phyloP scores from a whole-genome alignment of 345 rosid species.

The Geranium rotundifolium region DNA sequence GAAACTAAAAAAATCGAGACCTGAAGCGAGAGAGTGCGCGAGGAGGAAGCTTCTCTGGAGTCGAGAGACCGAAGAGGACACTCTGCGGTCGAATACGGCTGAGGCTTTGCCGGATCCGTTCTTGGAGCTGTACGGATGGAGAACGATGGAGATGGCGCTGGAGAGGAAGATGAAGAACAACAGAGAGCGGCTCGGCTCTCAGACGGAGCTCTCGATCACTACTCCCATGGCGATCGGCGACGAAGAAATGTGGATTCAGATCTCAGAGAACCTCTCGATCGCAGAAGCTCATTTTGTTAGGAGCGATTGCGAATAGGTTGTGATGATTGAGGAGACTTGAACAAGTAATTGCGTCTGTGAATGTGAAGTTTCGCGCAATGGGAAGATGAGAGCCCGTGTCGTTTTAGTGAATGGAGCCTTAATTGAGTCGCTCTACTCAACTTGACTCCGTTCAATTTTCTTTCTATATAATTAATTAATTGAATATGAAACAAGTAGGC shows the following conservation, averaged over 20 bases:
- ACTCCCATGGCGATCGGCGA: slow-evolving; percentile 36
- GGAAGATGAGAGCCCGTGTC: too few species aligned
- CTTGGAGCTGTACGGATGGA: slow-evolving; percentile 40
- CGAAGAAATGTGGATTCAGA: neutral
- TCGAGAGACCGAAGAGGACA: slow-evolving; percentile 32
- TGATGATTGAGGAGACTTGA: too few species aligned
- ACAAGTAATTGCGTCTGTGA: too few species aligned
- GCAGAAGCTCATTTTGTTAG: neutral
- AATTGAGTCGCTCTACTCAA: too few species aligned
- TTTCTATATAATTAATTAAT: too few species aligned
- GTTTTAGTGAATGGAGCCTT: too few species aligned
- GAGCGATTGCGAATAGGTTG: neutral
- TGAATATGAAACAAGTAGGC: too few species aligned
- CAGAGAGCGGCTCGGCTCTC: slow-evolving; percentile 53
- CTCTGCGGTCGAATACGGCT: slow-evolving; percentile 34
- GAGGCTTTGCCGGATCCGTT: slow-evolving; percentile 15
- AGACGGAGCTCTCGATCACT: slow-evolving; percentile 55
- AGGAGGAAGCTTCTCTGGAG: slow-evolving; percentile 61
- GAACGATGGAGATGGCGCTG: slow-evolving; percentile 40
- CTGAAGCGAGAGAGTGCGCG: slow-evolving; percentile 66
- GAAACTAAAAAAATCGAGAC: slow-evolving; percentile 14
- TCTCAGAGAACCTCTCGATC: slow-evolving; percentile 13
- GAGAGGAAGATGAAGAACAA: slow-evolving; percentile 47
- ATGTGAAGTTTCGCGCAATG: too few species aligned
- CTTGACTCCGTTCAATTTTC: too few species aligned